Percentiles rank a stretch among this genome's conserved stretches.
Evolutionary conservation across 1,139 yeast genomes (phyloP).

Genomic region (Kodamaea sp.): DNA sequence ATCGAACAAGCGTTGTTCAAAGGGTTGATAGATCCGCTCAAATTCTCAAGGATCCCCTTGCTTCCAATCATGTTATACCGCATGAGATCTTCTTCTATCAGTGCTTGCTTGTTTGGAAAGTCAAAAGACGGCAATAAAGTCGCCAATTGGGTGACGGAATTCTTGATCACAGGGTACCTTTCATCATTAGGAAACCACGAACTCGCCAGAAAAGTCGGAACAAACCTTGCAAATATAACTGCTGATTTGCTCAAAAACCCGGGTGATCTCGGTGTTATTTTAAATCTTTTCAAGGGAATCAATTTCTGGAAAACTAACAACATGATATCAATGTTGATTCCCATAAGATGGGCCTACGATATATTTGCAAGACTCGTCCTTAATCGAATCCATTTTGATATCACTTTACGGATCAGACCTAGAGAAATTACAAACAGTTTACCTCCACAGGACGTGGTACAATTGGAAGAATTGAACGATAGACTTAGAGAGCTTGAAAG

Average conservation of each 20-base stretch:
- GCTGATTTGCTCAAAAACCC: conserved; percentile 5
- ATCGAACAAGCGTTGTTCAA: conserved; percentile 36
- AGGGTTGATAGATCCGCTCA: conserved; percentile 42
- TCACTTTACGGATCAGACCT: conserved; percentile 33
- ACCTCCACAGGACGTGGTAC: conserved; percentile 23
- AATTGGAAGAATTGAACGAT: conserved; percentile 25
- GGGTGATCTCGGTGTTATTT: background rate
- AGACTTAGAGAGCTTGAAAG: conserved; percentile 6
- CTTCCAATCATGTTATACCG: conserved; percentile 44
- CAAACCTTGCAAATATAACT: conserved; percentile 11
- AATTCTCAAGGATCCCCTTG: conserved; percentile 41
- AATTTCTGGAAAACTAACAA: conserved; percentile 33
- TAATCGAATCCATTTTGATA: conserved; percentile 45
- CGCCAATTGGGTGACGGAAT: conserved; percentile 32
- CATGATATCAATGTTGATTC: conserved; percentile 38
- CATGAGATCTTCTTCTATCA: conserved; percentile 39
- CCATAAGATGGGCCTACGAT: conserved; percentile 41
- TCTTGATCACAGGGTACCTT: conserved; percentile 38
- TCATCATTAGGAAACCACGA: conserved; percentile 44
- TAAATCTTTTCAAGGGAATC: conserved; percentile 21
- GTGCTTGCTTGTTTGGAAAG: conserved; percentile 27
- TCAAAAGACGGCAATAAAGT: conserved; percentile 12
- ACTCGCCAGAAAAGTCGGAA: conserved; percentile 21
- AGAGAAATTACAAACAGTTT: conserved; percentile 40
- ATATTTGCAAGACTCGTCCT: conserved; percentile 40